Evolutionary conservation across 2,329 filamentous ascomycete species (phyloP), one percentile per base, ranked within the genome.

Genomic region (Botryotinia narcissicola): DNA sequence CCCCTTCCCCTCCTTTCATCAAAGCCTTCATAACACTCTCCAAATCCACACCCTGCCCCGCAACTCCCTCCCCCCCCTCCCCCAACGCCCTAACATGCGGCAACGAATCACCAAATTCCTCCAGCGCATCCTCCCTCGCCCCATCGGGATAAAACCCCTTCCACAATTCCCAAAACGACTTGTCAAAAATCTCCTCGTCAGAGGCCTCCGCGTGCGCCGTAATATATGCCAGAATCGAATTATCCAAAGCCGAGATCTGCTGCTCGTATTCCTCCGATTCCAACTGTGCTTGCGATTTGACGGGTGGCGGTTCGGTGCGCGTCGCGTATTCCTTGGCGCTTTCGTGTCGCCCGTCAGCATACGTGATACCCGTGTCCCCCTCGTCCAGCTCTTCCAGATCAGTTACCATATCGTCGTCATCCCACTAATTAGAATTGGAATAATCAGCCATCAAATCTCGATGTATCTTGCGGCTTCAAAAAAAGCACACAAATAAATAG

Each of bases 171-270:
- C 51, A 57, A 57, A 29, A 57, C n/a, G 51, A 29, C n/a, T 57
- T 18, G 9, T 57, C 51, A 57, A 57, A 57, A 0, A 57, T 4
- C 2, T 57, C 51, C 51, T 57, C 51, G 6, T 29, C 51, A 8
- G n/a, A 1, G 0, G 51, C 51, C 2, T 57, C 51, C n/a, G 51
- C n/a, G 9, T 57, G 51, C 51, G 5, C 51, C 14, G 3, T n/a
- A 6, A 7, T 3, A 32, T 18, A 57, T 1, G 14, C 14, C 51
- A 4, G 14, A 16, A 29, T 4, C 51, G 51, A 8, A 18, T 29
- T 6, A 3, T 29, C 25, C 0, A 29, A 4, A 2, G 0, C 3
- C 2, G 0, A 1, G n/a, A 29, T 8, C 18, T 9, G 51, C 6
- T 6, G 14, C 14, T 18, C n/a, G 3, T 7, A 29, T 14, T 57